Percentiles rank a stretch among this genome's conserved stretches.
These are phyloP conservation scores for Leccinellum rugosiceps DNA, from an alignment of 768 basidiomycete species.

Conservation along the genomic window DNA sequence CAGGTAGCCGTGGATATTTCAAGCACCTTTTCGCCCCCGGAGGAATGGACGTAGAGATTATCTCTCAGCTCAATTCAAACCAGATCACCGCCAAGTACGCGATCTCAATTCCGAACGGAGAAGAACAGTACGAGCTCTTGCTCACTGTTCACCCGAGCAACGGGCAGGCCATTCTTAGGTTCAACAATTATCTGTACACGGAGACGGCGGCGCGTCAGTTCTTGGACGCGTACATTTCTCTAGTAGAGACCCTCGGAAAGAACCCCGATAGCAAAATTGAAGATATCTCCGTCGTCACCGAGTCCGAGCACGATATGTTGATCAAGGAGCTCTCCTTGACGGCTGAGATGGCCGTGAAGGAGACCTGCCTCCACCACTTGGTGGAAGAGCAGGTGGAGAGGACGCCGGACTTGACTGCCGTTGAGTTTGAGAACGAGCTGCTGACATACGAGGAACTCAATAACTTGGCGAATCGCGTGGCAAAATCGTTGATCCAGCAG, in stretches of 20 bases:
- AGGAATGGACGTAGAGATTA: conserved; percentile 16
- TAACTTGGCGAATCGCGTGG: conserved; percentile 31
- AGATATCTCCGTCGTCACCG: conserved; percentile 16
- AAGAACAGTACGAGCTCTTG: conserved; percentile 23
- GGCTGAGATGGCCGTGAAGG: conserved; percentile 8
- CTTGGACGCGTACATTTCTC: conserved; percentile 28
- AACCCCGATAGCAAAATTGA: conserved; percentile 11
- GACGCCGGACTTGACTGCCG: conserved; percentile 20
- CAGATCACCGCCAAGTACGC: conserved; percentile 15
- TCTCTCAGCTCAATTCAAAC: conserved; percentile 20
- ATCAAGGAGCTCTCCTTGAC: conserved; percentile 27
- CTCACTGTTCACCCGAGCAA: conserved; percentile 25
- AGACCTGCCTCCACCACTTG: conserved; percentile 18
- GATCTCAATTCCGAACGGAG: conserved; percentile 26
- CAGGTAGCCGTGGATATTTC: conserved; percentile 29
- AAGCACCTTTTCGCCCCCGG: conserved; percentile 28
- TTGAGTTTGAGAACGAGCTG: conserved; percentile 28
- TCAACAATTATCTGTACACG: conserved; percentile 29
- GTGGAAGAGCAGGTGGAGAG: conserved; percentile 17
- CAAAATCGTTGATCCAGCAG: conserved; percentile 23
- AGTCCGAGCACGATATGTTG: conserved; percentile 15
- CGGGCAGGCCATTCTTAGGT: conserved; percentile 26
- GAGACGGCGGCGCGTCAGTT: conserved; percentile 29
- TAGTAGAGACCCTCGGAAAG: conserved; percentile 23
- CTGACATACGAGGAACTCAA: conserved; percentile 34